Conservation (phyloP, 2,329 filamentous ascomycete species). For the Achaetomium macrosporum region DNA sequence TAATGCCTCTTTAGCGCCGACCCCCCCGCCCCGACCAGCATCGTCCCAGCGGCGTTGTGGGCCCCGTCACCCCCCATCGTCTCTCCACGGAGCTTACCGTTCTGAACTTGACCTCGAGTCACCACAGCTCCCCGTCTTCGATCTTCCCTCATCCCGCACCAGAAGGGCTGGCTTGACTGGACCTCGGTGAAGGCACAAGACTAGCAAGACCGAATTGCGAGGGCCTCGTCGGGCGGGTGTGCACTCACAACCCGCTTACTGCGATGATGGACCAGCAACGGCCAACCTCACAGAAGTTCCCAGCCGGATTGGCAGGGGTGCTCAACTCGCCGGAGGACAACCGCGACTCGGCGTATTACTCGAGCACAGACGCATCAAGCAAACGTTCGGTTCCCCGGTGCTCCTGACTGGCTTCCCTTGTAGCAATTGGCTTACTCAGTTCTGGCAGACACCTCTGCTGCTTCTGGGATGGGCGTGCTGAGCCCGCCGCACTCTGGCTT, state of each 20-base stretch:
- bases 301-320: constrained; percentile 45
- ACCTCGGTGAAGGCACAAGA: not conserved
- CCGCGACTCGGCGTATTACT: constrained; percentile 49
- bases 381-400: constrained; percentile 36
- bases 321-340: constrained; percentile 46
- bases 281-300: constrained; percentile 40
- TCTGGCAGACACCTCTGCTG: constrained; percentile 40
- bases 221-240: not conserved
- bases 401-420: not conserved
- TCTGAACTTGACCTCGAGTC: not conserved
- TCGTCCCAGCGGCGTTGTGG: not conserved
- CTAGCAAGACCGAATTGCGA: not conserved
- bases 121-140: not conserved
- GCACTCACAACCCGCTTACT: not conserved
- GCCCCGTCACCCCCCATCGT: not conserved
- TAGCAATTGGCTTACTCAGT: constrained; percentile 21
- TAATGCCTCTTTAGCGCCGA: not conserved
- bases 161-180: not conserved
- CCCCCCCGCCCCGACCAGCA: not conserved
- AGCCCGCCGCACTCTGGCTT: constrained; percentile 42
- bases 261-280: constrained; percentile 35
- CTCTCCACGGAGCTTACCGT: constrained; percentile 7
- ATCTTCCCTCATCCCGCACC: not conserved
- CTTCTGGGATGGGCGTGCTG: constrained; percentile 38
- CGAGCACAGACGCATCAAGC: constrained; percentile 43